Evolutionary conservation across 768 basidiomycete species (phyloP), one percentile per base, ranked within the genome.

Genomic region (Tylopilus subfusipes): DNA sequence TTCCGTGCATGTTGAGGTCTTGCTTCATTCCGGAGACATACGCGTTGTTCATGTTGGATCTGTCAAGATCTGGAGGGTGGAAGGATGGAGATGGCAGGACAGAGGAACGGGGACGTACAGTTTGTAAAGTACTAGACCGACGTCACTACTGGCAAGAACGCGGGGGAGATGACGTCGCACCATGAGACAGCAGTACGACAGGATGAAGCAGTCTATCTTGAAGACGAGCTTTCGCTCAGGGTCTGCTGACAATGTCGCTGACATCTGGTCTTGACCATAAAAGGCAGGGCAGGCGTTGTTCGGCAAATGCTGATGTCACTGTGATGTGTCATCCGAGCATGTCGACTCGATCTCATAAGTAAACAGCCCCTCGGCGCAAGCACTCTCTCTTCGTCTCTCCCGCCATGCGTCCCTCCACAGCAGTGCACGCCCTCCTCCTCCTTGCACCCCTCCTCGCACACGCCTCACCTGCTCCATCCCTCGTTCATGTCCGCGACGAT

Each of bases 1-100:
- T 83, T 36, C 84, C 85, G 40, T 74, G 66, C 83, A 88, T 85
- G 52, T 77, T 60, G 34, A 89, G 74, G 21, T 86, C 86, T 67
- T 88, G 84, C 56, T 78, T 83, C 86, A 90, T 87, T 7, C 87
- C 87, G 5, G 84, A 86, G n/a, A 87, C 84, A 67, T 86, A 88
- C 12, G 87, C 87, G 68, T 89, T 89, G 59, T 76, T 75, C 27
- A 88, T 73, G 67, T 86, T 86, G 30, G 84, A 83, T 52, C 85
- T 72, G 66, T 86, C 85, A 21, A 88, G 73, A 68, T 86, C 84
- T 86, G 58, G 7, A 13, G 31, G 12, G 5, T 7, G 46, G 5
- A 27, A 39, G 2, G 29, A 43, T 58, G 30, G 31, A 25, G 22
- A 25, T 12, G n/a, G 19, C 18, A 6, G 5, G 19, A 5, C 4